A percentile compares a stretch with the other conserved stretches of the same genome.
Evolutionary conservation across 306 rosid genomes (phyloP).

Genomic region (Inga leiocalycina): DNA sequence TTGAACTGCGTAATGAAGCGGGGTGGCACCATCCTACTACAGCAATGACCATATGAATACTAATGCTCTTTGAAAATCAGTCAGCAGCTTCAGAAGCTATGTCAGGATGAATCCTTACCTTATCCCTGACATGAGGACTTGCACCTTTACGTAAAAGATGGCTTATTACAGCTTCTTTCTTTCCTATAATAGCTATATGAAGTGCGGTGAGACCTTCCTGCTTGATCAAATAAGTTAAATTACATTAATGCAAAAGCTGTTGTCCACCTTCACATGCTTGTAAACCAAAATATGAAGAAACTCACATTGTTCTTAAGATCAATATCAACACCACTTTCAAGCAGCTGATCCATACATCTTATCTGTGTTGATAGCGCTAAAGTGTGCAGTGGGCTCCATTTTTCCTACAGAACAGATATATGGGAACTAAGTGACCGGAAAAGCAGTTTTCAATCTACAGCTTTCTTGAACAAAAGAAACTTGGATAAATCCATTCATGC

Average conservation of each 20-base stretch:
- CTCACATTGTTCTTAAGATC: constrained; percentile 59
- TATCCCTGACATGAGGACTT: constrained; percentile 78
- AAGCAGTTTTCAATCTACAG: not conserved
- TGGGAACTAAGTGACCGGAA: constrained; percentile 8
- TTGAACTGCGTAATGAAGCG: constrained; percentile 95
- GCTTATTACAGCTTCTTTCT: constrained; percentile 77
- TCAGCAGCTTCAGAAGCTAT: constrained; percentile 13
- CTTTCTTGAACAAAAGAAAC: not conserved
- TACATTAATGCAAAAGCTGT: constrained; percentile 15
- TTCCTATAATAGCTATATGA: constrained; percentile 82
- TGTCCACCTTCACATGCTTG: constrained; percentile 10
- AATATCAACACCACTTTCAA: constrained; percentile 68
- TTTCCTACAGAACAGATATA: constrained; percentile 52
- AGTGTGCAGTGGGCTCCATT: constrained; percentile 83
- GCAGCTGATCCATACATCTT: constrained; percentile 67
- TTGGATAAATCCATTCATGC: not conserved
- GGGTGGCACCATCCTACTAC: constrained; percentile 90
- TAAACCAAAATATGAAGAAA: constrained; percentile 23
- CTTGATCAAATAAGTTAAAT: constrained; percentile 43
- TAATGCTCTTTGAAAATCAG: constrained; percentile 19
- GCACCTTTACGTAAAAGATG: constrained; percentile 96
- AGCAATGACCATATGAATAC: constrained; percentile 31
- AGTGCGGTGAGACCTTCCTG: constrained; percentile 95
- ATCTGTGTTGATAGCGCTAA: constrained; percentile 76
- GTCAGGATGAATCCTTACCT: constrained; percentile 49